Evolutionary conservation across 1,139 yeast genomes (phyloP), one percentile per base, ranked within the genome.

Genomic region (Geotrichum citri-aurantii): DNA sequence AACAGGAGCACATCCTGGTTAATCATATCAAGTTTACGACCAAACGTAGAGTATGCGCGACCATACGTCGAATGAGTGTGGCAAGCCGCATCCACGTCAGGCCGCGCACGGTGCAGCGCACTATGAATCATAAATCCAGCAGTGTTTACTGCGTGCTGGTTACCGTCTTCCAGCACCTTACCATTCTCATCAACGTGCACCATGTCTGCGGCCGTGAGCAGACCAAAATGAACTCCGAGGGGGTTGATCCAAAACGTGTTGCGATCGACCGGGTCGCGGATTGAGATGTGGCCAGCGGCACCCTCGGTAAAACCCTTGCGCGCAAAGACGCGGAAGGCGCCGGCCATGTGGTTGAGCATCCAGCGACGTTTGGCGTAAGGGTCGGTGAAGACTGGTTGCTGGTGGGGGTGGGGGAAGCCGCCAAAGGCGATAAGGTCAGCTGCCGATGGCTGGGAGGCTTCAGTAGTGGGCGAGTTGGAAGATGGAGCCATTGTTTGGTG

Each of bases 111-210:
- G 74, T 88, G 95, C 44, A 88, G 70, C 19, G 88, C 91, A 0
- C 88, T 82, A 68, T 88, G 95, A 71, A 88, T 88, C 62, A 84
- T 82, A 75, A 87, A 88, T 0, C 95, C 95, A 1, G 95, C 95
- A 31, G 87, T 83, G 68, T 88, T 88, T 61, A 88, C 81, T 1
- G 92, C 85, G 19, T 54, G 52, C 64, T 80, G 81, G 64, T 84
- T 80, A 0, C 91, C 91, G 55, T 86, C 90, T 12, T 62, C 56
- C 65, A 85, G 78, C 31, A 87, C 78, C 60, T 85, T 82, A 44
- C 93, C 92, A 12, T 82, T 75, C 65, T 83, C 85, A 70, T 86
- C 90, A 31, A 87, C 88, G 61, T 84, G 88, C 19, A 88, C 92
- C 81, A 88, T 79, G 67, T 88, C 95, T 50, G 83, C 76, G 17